Conservation (phyloP, 1,284 basidiomycete species). For the Gomphus sp. region DNA sequence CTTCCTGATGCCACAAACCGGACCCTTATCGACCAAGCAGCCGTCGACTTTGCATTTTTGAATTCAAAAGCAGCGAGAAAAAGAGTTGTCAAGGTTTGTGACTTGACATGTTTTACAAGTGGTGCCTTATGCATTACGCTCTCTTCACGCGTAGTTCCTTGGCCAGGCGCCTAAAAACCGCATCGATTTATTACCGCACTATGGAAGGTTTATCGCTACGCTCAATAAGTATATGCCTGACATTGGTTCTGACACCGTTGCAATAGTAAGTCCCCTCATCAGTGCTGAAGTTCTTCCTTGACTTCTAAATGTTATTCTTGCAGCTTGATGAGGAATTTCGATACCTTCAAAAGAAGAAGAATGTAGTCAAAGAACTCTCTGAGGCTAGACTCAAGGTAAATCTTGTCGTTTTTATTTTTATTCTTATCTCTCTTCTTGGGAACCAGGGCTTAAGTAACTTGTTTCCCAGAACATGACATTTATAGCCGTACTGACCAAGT, state of each 20-base stretch:
- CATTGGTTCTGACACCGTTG: constrained; percentile 74
- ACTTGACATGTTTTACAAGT: background rate
- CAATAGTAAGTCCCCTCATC: constrained; percentile 43
- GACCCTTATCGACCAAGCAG: constrained; percentile 87
- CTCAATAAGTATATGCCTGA: constrained; percentile 93
- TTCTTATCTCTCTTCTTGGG: no score
- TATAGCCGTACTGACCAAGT: constrained; percentile 91
- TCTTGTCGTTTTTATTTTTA: background rate
- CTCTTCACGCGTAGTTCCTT: constrained; percentile 53
- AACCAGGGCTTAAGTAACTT: background rate
- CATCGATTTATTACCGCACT: constrained; percentile 89
- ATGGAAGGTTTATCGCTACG: constrained; percentile 83
- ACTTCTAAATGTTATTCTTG: constrained; percentile 2
- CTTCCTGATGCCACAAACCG: constrained; percentile 91
- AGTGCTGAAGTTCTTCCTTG: constrained; percentile 9
- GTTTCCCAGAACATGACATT: constrained; percentile 74
- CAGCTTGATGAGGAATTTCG: constrained; percentile 96
- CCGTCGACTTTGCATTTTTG: constrained; percentile 92
- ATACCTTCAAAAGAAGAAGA: constrained; percentile 92
- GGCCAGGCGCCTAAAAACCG: constrained; percentile 81
- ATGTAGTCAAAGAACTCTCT: constrained; percentile 80
- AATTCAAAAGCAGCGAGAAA: constrained; percentile 95
- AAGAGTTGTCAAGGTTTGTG: constrained; percentile 70
- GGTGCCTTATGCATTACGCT: background rate
- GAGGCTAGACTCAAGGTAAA: constrained; percentile 77